Conservation (phyloP, 2,329 filamentous ascomycete genomes). For the Plectosphaerella sp. region DNA sequence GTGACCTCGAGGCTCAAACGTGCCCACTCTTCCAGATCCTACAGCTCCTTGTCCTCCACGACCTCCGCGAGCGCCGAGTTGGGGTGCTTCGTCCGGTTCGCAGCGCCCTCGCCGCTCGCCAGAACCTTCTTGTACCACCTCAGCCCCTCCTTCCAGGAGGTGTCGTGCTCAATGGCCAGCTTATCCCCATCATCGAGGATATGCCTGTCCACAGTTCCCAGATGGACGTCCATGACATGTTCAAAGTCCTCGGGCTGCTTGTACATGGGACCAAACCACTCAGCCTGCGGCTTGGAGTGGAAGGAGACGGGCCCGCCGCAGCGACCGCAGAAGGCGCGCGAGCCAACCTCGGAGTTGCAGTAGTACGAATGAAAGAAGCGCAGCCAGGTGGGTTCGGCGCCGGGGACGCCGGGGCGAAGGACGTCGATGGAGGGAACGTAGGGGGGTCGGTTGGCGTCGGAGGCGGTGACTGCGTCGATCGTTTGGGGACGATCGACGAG, state of each 20-base stretch:
- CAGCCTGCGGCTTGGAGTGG: background rate
- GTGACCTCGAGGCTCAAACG: no score
- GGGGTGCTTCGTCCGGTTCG: background rate
- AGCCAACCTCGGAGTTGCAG: slow-evolving; percentile 8
- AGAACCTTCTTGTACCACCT: background rate
- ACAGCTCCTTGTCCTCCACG: background rate
- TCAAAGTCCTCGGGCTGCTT: background rate
- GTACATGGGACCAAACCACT: slow-evolving; percentile 1
- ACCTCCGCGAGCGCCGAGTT: background rate
- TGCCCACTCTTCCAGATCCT: background rate
- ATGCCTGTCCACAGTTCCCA: slow-evolving; percentile 1
- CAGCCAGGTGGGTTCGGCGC: slow-evolving; percentile 13
- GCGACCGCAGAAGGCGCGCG: slow-evolving; percentile 19
- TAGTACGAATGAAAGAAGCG: slow-evolving; percentile 18
- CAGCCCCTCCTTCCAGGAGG: background rate
- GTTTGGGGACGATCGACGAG: slow-evolving; percentile 1
- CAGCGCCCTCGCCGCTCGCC: background rate
- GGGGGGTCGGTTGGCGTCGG: slow-evolving; percentile 1
- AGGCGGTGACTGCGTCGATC: background rate
- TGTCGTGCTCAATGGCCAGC: slow-evolving; percentile 2
- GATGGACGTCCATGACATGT: background rate
- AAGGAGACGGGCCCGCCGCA: slow-evolving; percentile 12
- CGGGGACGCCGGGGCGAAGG: slow-evolving; percentile 7
- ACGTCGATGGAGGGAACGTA: slow-evolving; percentile 9
- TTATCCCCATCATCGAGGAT: background rate